Evolutionary conservation across 805 yeast species (phyloP), one percentile per base, ranked within the genome.

Genomic region (Metschnikowia peoriensis): DNA sequence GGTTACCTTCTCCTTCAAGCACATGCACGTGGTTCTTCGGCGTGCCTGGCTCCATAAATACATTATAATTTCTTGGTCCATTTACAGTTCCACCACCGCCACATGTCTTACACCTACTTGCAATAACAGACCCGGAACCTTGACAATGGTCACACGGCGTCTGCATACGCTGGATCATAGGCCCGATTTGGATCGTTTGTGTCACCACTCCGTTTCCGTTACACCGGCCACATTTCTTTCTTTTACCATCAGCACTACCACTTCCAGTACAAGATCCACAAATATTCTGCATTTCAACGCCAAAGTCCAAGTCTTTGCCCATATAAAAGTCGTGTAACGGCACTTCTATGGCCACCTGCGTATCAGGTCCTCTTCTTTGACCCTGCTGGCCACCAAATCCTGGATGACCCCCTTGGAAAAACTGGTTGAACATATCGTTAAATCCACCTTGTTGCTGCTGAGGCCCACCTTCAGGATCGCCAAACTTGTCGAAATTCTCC

Each of bases 91-190:
- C 86, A 2, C 70, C 55, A 1, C 99, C 99, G 11, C 75, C 67
- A 69, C 99, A 94, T 35, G 66, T 69, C 15, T 74, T 65, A 74
- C 99, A 94, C 42, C 77, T 77, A 57, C 86, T 74, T 44, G 79
- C 73, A 40, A 89, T 85, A 7, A 76, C 70, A 50, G 81, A 73
- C 11, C 99, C 99, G 42, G 77, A 72, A 37, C 98, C 98, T 10
- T 73, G 71, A 76, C 99, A 94, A 47, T 73, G 71, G 49, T 87
- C 90, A 78, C 99, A 94, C 4, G 78, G 76, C 42, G 84, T 79
- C 66, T 89, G 93, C 60, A 92, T 78, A 55, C 85, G 88, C 69
- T 94, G 98, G 55, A 89, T 73, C 90, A 94, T 89, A 6, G 96
- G 96, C 0, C 89, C 97, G 58, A 93, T 70, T 66, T 92, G 96